Conservation (phyloP, 2,329 filamentous ascomycete species). For the Clarireedia paspali region DNA sequence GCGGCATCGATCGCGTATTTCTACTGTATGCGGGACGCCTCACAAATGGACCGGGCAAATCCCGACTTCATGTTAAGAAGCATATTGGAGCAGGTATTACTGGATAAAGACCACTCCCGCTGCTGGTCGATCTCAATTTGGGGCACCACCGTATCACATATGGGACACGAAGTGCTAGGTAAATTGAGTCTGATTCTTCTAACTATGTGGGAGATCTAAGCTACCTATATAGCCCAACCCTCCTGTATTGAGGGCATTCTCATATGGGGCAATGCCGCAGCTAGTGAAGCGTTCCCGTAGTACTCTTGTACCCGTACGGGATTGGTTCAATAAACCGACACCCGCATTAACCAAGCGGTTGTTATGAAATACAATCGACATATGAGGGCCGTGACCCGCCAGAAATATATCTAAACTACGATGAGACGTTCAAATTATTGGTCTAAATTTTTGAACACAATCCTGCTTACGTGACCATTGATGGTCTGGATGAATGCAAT, state of each 20-base stretch:
- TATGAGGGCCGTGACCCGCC: neutral
- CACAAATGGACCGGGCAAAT: neutral
- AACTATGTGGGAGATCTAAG: too few relatives aligned
- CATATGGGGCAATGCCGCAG: too few relatives aligned
- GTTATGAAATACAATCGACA: neutral
- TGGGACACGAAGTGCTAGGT: too few relatives aligned
- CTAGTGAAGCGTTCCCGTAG: too few relatives aligned
- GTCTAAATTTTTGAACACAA: neutral
- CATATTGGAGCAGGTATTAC: neutral
- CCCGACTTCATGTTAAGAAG: neutral
- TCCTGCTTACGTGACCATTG: neutral
- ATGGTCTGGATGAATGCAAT: neutral
- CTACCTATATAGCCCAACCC: too few relatives aligned
- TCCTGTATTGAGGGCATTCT: too few relatives aligned
- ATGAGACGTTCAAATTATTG: neutral
- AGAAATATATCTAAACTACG: neutral
- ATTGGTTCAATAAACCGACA: too few relatives aligned
- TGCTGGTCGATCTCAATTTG: too few relatives aligned
- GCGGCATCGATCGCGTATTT: neutral
- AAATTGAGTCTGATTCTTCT: too few relatives aligned
- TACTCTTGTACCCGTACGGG: too few relatives aligned
- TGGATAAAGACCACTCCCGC: neutral
- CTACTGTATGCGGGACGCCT: too few relatives aligned
- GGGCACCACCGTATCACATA: too few relatives aligned
- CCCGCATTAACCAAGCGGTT: neutral